Base-by-base conservation (phyloP, 1,284 basidiomycete genomes). In the Heterobasidion parviporum region DNA sequence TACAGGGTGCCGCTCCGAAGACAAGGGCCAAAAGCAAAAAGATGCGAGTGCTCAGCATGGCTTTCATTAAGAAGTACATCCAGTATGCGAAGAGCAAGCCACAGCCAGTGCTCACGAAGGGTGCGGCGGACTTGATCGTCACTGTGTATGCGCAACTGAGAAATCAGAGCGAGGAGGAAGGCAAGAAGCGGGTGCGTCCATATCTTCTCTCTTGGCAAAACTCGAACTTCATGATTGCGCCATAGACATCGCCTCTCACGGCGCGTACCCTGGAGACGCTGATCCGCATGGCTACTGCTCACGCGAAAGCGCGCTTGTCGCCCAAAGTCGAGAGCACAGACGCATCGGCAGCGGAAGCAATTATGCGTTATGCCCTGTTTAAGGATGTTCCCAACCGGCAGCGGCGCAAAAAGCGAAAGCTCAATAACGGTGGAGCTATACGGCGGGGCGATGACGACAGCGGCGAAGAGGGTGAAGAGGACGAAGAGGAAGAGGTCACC, bases 211-310 rank as follows among this genome's bases (percentile, higher is more conserved):
- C 32, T 51, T n/a, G 9, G 34, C 36, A 36, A 7, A n/a, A 51
- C 8, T n/a, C 1, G 16, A 12, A 14, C 33, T 51, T 51, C 15
- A 36, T n/a, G 18, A 38, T 9, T 51, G 38, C 12, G 10, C n/a
- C 38, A 41, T 41, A 97, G 91, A 99, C 97, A 4, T 92, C 96
- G 10, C 97, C 97, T 1, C 76, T 99, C 61, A 99, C 97, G 1
- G 96, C 97, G 14, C 94, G 97, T 83, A 98, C 97, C 6, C 85
- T 99, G 56, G 97, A 99, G 74, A 99, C 97, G 1, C 80, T 99
- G 48, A 99, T 99, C 69, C 97, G 97, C 79, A 82, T 99, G 14
- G 84, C 97, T 6, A 99, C 96, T 15, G 97, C 97, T 0, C 97
- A 99, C 70, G 97, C 97, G 58, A 99, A 99, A 73, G 85, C 94